Percentiles rank a stretch among this genome's conserved stretches.
Conservation (phyloP, 2,329 filamentous ascomycete genomes). For the Aspergillus sp. region DNA sequence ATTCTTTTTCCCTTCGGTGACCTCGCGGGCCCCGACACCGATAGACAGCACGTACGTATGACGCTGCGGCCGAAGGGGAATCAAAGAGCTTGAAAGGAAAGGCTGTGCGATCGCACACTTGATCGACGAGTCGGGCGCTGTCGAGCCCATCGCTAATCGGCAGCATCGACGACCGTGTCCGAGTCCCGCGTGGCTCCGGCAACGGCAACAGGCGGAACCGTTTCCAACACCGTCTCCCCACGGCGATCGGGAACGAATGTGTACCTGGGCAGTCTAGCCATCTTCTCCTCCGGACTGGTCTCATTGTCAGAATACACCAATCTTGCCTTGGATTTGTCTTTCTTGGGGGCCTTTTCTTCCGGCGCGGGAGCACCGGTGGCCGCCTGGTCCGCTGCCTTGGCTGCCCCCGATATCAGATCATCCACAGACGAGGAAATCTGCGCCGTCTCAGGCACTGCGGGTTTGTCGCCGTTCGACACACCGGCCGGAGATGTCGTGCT, state of each 20-base stretch:
- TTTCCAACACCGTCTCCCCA: constrained; percentile 34
- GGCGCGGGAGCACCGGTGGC: constrained; percentile 41
- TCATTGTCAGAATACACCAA: constrained; percentile 82
- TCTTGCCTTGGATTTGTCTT: constrained; percentile 63
- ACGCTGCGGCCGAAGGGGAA: background rate
- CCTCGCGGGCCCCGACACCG: constrained; percentile 3
- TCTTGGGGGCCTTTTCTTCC: constrained; percentile 65
- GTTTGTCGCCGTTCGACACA: constrained; percentile 30
- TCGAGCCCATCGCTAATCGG: constrained; percentile 21
- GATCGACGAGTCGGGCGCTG: constrained; percentile 2
- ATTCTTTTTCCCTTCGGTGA: constrained; percentile 7
- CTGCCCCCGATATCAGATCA: constrained; percentile 50
- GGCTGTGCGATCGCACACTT: background rate
- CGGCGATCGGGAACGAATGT: constrained; percentile 56
- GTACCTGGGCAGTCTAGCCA: constrained; percentile 76
- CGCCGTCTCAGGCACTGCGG: constrained; percentile 15
- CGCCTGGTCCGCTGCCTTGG: constrained; percentile 42
- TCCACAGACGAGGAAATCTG: constrained; percentile 47
- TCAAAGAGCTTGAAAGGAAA: background rate
- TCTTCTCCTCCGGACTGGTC: constrained; percentile 82
- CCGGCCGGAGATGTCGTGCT: constrained; percentile 21
- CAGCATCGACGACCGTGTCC: constrained; percentile 33
- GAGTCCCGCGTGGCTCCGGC: constrained; percentile 32
- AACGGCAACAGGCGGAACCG: constrained; percentile 32
- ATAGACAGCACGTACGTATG: background rate